Evolutionary conservation across 2,329 filamentous ascomycete genomes (phyloP), one percentile per base, ranked within the genome.

Genomic region (Chaetothyriales sp.): DNA sequence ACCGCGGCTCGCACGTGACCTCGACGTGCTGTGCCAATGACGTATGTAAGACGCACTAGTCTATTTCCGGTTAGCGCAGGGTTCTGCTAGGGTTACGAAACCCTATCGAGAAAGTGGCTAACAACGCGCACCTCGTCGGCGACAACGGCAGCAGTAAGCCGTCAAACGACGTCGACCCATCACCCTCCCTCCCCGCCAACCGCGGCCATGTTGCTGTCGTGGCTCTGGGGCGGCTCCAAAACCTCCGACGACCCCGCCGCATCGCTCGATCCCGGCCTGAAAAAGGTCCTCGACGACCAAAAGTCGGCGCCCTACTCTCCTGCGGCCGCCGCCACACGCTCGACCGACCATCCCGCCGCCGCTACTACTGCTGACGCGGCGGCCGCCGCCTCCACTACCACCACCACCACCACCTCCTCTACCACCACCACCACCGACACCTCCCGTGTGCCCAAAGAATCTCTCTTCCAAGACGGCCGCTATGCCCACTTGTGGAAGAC

Each of bases 401-500:
- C 55, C 54, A 54, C 49, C 55, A 50, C 51, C 19, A 6, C 3
- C 22, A 25, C 22, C 6, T 4, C 22, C 54, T 51, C 51, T 58
- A 60, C 46, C 54, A 67, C 53, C 60, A 61, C 48, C 15, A 15
- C 54, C 25, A 37, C 52, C 54, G 58, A 56, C 54, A 54, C 49
- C 54, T 50, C 51, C 20, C 47, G 53, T 5, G 59, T 43, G 28
- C 65, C 54, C 49, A 67, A 22, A 56, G 73, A 80, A 60, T 83
- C 80, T 13, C 71, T 83, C 18, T 85, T 74, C 63, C 76, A 77
- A 63, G 83, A 86, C 65, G 82, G 82, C 56, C 78, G 83, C 54
- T 86, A 86, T 69, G 88, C 89, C 51, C 79, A 97, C 66, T 74
- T 98, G 29, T 98, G 92, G 92, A 90, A 89, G 69, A 87, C 79